These are phyloP conservation scores for Globisporangium polare DNA, from an alignment of 352 stramenopile species.

Conservation along the genomic window DNA sequence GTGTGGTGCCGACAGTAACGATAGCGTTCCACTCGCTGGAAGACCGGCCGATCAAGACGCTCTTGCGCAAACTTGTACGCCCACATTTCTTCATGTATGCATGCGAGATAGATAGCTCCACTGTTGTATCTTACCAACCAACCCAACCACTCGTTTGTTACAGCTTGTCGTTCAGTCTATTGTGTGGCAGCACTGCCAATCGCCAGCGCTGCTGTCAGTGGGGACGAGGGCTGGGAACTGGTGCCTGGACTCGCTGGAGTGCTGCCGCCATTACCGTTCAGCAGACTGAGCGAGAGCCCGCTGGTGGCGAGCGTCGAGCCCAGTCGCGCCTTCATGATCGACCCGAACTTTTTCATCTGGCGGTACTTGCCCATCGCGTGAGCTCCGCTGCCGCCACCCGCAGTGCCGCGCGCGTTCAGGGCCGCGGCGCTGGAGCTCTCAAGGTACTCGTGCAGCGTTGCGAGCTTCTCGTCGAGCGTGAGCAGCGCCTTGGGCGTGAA, in stretches of 20 bases:
- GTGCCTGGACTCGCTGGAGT: background rate
- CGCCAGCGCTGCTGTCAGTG: background rate
- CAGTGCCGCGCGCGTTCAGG: constrained; percentile 13
- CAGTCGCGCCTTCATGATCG: constrained; percentile 54
- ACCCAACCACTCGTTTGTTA: no score
- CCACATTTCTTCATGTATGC: no score
- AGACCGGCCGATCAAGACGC: constrained; percentile 75
- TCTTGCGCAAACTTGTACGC: constrained; percentile 62
- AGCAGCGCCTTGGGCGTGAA: constrained; percentile 42
- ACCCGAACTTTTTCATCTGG: constrained; percentile 62
- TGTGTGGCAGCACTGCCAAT: no score
- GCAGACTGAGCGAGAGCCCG: background rate
- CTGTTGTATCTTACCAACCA: no score
- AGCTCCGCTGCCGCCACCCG: constrained; percentile 16
- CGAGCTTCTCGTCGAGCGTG: constrained; percentile 58
- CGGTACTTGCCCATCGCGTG: constrained; percentile 51
- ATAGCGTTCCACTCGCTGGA: constrained; percentile 86
- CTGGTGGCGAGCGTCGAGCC: constrained; percentile 10
- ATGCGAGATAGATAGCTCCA: no score
- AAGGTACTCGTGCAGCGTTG: constrained; percentile 63
- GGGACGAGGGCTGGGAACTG: background rate
- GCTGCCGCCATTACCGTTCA: background rate
- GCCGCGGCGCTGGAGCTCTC: constrained; percentile 21
- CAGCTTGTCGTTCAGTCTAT: no score
- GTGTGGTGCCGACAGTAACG: no score